Evolutionary conservation across 805 yeast species (phyloP).

Genomic region (Isabelozyma gotoi): DNA sequence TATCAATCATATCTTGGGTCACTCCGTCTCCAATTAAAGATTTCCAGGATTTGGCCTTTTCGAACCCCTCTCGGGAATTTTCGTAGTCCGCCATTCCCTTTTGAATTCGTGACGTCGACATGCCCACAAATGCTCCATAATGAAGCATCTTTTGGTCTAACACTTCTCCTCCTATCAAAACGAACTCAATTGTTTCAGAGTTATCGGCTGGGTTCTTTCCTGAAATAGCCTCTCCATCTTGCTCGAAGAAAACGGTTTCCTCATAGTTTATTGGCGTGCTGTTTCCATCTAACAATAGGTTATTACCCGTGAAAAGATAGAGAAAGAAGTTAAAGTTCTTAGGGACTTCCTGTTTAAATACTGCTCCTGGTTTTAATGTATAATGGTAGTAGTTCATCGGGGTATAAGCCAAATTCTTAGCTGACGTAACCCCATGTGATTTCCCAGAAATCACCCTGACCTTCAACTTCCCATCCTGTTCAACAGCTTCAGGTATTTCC

Average conservation of each 20-base stretch:
- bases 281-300: slow-evolving; percentile 44
- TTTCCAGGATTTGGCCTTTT: slow-evolving; percentile 60
- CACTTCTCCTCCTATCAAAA: slow-evolving; percentile 70
- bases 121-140: slow-evolving; percentile 89
- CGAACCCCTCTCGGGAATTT: slow-evolving; percentile 66
- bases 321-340: slow-evolving; percentile 64
- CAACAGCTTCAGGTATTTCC: slow-evolving; percentile 39
- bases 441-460: slow-evolving; percentile 73
- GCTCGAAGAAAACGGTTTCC: slow-evolving; percentile 61
- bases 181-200: slow-evolving; percentile 54
- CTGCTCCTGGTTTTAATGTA: slow-evolving; percentile 63
- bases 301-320: slow-evolving; percentile 63
- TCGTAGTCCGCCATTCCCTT: slow-evolving; percentile 75
- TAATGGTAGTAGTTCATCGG: slow-evolving; percentile 75
- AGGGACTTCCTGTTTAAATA: slow-evolving; percentile 59
- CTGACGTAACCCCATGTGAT: slow-evolving; percentile 69
- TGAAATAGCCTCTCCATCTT: slow-evolving; percentile 61
- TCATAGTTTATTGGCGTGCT: slow-evolving; percentile 38
- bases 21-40: slow-evolving; percentile 47
- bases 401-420: slow-evolving; percentile 75
- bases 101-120: slow-evolving; percentile 61
- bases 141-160: slow-evolving; percentile 77
- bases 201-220: slow-evolving; percentile 37
- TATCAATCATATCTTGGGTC: slow-evolving; percentile 40
- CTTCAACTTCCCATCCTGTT: slow-evolving; percentile 18